These are phyloP conservation scores for Knufia petricola DNA, from an alignment of 2,329 filamentous ascomycete genomes.

Conservation along the genomic window DNA sequence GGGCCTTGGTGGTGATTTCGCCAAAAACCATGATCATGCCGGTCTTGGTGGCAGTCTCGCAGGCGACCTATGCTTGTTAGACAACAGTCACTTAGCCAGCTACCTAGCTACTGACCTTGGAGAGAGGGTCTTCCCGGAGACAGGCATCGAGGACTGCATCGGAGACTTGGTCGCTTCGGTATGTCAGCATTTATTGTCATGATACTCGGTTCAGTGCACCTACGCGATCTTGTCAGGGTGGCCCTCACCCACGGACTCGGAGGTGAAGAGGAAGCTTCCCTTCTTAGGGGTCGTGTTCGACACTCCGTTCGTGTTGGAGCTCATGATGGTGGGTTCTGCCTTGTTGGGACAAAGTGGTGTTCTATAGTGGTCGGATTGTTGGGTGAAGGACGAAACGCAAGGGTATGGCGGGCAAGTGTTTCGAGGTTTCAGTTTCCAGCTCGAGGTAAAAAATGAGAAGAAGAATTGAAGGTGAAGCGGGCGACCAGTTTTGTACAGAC, in stretches of 20 bases:
- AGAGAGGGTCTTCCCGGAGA: constrained; percentile 84
- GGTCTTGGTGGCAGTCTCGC: constrained; percentile 99
- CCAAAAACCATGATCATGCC: constrained; percentile 99
- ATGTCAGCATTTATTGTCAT: constrained; percentile 9
- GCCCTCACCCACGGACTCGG: constrained; percentile 80
- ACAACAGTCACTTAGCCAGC: constrained; percentile 8
- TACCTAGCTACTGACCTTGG: constrained; percentile 54
- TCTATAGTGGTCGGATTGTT: background rate
- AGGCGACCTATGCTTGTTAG: constrained; percentile 54
- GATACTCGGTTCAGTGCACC: constrained; percentile 23
- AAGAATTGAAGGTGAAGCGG: background rate
- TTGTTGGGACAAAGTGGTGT: background rate
- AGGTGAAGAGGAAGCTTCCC: constrained; percentile 79
- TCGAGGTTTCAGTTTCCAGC: too few species aligned
- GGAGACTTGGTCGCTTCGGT: constrained; percentile 75
- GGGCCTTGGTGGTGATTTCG: constrained; percentile 96
- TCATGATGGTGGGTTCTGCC: constrained; percentile 12
- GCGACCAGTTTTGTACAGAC: background rate
- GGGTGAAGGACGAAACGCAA: too few species aligned
- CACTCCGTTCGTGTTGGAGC: constrained; percentile 16
- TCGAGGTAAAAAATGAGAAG: constrained; percentile 1
- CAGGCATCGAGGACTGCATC: constrained; percentile 98
- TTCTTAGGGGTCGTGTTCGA: constrained; percentile 32
- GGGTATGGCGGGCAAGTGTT: too few species aligned
- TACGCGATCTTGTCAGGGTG: constrained; percentile 93